Evolutionary conservation across 768 basidiomycete species (phyloP).

Genomic region (Mycena venus): DNA sequence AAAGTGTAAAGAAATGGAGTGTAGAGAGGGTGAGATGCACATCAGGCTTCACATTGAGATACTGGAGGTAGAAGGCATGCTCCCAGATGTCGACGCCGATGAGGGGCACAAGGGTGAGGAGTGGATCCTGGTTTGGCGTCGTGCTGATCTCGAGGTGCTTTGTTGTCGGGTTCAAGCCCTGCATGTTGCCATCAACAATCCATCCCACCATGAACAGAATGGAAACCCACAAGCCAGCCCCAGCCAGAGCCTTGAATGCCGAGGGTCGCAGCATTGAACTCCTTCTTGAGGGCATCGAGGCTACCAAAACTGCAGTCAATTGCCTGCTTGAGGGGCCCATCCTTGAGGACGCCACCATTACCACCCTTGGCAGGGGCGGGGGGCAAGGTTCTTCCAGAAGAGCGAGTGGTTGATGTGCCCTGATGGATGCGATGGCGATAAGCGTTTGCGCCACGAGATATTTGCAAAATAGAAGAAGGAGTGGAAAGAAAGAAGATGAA

Average conservation of each 20-base stretch:
- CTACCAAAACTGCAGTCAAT: constrained; percentile 76
- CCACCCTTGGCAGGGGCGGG: constrained; percentile 65
- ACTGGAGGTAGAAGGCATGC: constrained; percentile 84
- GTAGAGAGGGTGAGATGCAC: no score
- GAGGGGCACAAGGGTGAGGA: constrained; percentile 60
- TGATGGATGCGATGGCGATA: constrained; percentile 47
- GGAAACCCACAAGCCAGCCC: constrained; percentile 90
- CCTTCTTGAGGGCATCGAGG: constrained; percentile 78
- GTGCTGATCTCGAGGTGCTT: constrained; percentile 89
- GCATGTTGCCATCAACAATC: constrained; percentile 5
- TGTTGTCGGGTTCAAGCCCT: constrained; percentile 79
- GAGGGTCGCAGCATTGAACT: constrained; percentile 88
- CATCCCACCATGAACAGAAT: neutral
- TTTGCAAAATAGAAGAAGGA: no score
- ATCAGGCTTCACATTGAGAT: constrained; percentile 94
- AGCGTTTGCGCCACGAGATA: neutral
- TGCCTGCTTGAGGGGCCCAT: constrained; percentile 76
- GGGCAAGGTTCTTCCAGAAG: constrained; percentile 96
- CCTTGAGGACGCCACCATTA: constrained; percentile 68
- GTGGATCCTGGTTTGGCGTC: constrained; percentile 96
- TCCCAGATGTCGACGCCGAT: constrained; percentile 39
- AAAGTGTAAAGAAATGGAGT: no score
- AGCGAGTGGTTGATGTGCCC: constrained; percentile 95
- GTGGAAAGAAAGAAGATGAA: neutral
- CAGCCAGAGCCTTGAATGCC: constrained; percentile 95